Conservation (phyloP, 768 basidiomycete genomes). For the Panaeolus papilionaceus region DNA sequence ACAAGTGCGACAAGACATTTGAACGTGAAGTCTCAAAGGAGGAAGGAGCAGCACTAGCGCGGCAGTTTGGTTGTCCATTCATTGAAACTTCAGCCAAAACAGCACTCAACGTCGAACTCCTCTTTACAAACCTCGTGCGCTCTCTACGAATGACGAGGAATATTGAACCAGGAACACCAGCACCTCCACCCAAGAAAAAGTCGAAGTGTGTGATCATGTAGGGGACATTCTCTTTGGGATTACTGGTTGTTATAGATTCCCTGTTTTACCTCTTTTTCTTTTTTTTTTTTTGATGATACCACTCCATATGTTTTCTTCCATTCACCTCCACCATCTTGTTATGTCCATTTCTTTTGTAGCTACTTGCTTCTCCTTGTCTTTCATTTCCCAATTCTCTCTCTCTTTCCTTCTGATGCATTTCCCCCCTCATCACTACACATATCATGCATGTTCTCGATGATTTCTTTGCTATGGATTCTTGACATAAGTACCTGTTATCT, state of each 20-base stretch:
- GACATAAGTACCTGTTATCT: slow-evolving; percentile 36
- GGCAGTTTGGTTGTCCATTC: slow-evolving; percentile 89
- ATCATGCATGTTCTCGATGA: slow-evolving; percentile 32
- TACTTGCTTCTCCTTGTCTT: slow-evolving; percentile 30
- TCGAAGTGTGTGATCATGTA: slow-evolving; percentile 83
- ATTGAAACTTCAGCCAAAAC: slow-evolving; percentile 98
- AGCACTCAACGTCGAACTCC: slow-evolving; percentile 87
- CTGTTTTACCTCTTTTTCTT: slow-evolving; percentile 76
- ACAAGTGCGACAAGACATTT: slow-evolving; percentile 93
- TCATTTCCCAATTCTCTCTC: slow-evolving; percentile 31
- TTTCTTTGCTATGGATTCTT: slow-evolving; percentile 39
- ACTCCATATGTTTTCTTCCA: slow-evolving; percentile 44
- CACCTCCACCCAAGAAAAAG: slow-evolving; percentile 49
- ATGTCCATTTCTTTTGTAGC: slow-evolving; percentile 37
- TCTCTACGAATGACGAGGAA: slow-evolving; percentile 76
- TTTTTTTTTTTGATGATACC: slow-evolving; percentile 85
- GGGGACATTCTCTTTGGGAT: slow-evolving; percentile 69
- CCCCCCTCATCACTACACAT: slow-evolving; percentile 28
- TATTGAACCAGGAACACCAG: slow-evolving; percentile 52
- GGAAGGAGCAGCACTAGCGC: slow-evolving; percentile 84
- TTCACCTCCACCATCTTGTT: slow-evolving; percentile 35
- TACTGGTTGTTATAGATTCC: slow-evolving; percentile 70
- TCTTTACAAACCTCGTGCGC: slow-evolving; percentile 89
- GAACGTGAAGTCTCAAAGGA: slow-evolving; percentile 92
- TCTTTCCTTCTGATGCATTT: slow-evolving; percentile 28